phyloP scores from a whole-genome alignment of 1,284 basidiomycete species.

The Coniophora puteana region DNA sequence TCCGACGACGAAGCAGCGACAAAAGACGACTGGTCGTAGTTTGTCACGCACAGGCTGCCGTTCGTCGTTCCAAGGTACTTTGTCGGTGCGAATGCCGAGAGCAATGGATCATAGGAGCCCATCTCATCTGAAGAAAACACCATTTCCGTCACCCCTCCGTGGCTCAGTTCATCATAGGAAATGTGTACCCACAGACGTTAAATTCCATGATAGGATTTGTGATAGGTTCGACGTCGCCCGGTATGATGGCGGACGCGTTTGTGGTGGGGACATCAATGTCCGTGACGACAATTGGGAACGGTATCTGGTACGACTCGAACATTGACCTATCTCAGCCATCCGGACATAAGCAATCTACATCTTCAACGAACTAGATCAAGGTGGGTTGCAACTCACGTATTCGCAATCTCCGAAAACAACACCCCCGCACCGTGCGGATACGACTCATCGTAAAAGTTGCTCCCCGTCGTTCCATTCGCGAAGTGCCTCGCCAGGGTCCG shows the following conservation, averaged over 20 bases:
- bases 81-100: constrained; percentile 41
- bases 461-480: constrained; percentile 31
- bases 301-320: constrained; percentile 28
- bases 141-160: too few species aligned
- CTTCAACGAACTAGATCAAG: too few species aligned
- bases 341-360: too few species aligned
- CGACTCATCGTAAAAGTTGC: constrained; percentile 28
- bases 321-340: too few species aligned
- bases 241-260: constrained; percentile 19
- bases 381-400: constrained; percentile 31
- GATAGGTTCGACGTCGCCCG: constrained; percentile 26
- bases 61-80: constrained; percentile 42
- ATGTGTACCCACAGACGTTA: constrained; percentile 41
- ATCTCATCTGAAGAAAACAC: constrained; percentile 34
- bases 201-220: constrained; percentile 42
- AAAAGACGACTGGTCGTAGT: constrained; percentile 46
- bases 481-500: constrained; percentile 36
- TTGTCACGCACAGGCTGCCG: constrained; percentile 37
- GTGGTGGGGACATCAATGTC: constrained; percentile 23
- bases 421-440: constrained; percentile 31
- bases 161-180: too few species aligned
- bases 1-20: constrained; percentile 39
- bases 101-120: constrained; percentile 42
- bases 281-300: constrained; percentile 36
- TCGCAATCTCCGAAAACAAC: constrained; percentile 30